phyloP scores from a whole-genome alignment of 768 basidiomycete species.

The Guyanaporus albipodus region DNA sequence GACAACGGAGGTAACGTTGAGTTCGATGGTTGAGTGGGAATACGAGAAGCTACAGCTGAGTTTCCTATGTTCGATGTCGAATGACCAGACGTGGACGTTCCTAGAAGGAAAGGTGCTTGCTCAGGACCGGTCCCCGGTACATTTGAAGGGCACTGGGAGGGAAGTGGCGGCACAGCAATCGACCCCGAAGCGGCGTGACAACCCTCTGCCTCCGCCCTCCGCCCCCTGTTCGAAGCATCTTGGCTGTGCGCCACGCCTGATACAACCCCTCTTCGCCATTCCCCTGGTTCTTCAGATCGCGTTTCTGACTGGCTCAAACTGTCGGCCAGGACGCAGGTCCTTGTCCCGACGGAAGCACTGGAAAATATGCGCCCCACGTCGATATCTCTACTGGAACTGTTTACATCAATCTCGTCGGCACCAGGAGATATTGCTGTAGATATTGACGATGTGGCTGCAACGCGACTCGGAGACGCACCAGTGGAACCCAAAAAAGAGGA shows the following conservation, averaged over 20 bases:
- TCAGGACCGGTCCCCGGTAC: conserved; percentile 4
- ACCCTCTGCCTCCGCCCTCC: conserved; percentile 19
- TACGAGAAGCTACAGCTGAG: neutral
- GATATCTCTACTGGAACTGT: neutral
- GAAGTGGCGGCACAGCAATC: conserved; percentile 23
- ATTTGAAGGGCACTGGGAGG: conserved; percentile 24
- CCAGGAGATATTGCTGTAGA: conserved; percentile 9
- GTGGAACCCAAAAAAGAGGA: conserved; percentile 3
- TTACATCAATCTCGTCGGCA: neutral
- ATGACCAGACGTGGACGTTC: conserved; percentile 8
- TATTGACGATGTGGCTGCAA: conserved; percentile 4
- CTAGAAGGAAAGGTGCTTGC: conserved; percentile 12
- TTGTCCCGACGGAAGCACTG: conserved; percentile 1
- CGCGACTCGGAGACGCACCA: neutral
- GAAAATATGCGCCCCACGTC: conserved; percentile 1
- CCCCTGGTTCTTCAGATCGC: conserved; percentile 3
- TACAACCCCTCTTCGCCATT: conserved; percentile 10
- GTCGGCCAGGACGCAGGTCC: neutral
- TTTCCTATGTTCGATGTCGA: conserved; percentile 8
- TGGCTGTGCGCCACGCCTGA: conserved; percentile 21
- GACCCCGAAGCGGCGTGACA: conserved; percentile 16
- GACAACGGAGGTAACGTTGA: conserved; percentile 4
- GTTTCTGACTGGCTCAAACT: conserved; percentile 1
- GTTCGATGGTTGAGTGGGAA: neutral
- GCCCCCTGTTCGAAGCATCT: conserved; percentile 14